Percentiles rank a stretch among this genome's conserved stretches.
phyloP scores from a whole-genome alignment of 495 filamentous ascomycete genomes.

The Rusavskia elegans region DNA sequence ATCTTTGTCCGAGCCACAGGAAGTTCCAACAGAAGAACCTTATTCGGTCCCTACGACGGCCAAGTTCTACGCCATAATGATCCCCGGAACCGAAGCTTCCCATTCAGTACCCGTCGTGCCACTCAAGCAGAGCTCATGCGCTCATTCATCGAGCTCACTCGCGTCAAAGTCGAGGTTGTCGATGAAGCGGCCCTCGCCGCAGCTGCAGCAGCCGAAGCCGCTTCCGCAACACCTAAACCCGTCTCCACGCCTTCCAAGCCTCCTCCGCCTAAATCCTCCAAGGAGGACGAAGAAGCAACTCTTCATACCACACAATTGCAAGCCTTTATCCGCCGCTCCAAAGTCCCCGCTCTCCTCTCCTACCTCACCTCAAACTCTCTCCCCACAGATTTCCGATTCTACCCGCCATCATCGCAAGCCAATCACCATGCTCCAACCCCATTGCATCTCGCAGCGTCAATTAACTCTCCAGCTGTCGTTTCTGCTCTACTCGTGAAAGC shows the following conservation, averaged over 20 bases:
- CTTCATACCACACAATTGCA: constrained; percentile 79
- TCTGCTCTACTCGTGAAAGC: constrained; percentile 61
- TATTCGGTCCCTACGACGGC: constrained; percentile 83
- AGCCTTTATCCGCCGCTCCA: constrained; percentile 76
- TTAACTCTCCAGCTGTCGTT: constrained; percentile 59
- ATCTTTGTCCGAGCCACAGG: constrained; percentile 85
- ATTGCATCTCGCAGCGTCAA: constrained; percentile 70
- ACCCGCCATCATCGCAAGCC: constrained; percentile 46
- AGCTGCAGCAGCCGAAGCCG: constrained; percentile 24
- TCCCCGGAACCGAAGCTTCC: constrained; percentile 70
- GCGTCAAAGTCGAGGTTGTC: constrained; percentile 68
- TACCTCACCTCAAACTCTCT: constrained; percentile 65
- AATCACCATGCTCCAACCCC: constrained; percentile 76
- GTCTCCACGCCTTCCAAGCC: constrained; percentile 20
- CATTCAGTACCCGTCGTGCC: constrained; percentile 85
- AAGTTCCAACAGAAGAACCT: constrained; percentile 61
- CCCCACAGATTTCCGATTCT: constrained; percentile 52
- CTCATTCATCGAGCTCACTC: constrained; percentile 78
- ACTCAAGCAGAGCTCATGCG: constrained; percentile 92
- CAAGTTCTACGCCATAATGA: constrained; percentile 74
- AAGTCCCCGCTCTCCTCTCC: constrained; percentile 69
- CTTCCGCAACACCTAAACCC: background rate
- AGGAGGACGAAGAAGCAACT: constrained; percentile 65
- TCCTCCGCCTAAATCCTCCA: constrained; percentile 36
- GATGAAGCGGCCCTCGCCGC: constrained; percentile 39